Evolutionary conservation across 2,329 filamentous ascomycete genomes (phyloP).

Genomic region (Ceratocystis cacaofunesta): DNA sequence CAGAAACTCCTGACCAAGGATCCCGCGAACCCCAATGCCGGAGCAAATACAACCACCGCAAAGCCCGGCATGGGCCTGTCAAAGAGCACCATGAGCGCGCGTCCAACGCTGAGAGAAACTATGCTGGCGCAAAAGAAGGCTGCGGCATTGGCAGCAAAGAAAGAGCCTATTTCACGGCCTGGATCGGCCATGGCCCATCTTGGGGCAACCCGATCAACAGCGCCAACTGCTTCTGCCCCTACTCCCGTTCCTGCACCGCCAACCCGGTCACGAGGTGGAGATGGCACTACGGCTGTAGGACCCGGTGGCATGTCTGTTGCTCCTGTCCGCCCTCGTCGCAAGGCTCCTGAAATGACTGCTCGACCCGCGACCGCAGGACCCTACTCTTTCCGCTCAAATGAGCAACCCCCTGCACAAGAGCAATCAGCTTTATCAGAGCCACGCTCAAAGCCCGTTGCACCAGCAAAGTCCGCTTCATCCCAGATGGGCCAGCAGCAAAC

Average conservation of each 20-base stretch:
- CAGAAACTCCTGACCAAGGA: conserved; percentile 72
- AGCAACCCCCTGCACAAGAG: conserved; percentile 27
- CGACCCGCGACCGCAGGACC: conserved; percentile 51
- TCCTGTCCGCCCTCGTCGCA: conserved; percentile 45
- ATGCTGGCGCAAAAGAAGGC: conserved; percentile 71
- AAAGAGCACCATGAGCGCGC: conserved; percentile 45
- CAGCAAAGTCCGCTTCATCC: conserved; percentile 23
- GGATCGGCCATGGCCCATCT: conserved; percentile 51
- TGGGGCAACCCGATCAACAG: conserved; percentile 33
- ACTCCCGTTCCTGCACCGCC: conserved; percentile 20
- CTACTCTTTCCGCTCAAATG: conserved; percentile 46
- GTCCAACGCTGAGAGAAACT: conserved; percentile 61
- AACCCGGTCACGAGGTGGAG: conserved; percentile 21
- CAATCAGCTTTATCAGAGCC: conserved; percentile 23
- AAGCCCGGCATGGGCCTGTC: conserved; percentile 47
- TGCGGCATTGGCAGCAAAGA: conserved; percentile 32
- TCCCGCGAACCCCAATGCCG: conserved; percentile 61
- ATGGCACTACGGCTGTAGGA: conserved; percentile 31
- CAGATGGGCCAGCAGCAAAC: conserved; percentile 31
- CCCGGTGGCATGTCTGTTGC: conserved; percentile 47
- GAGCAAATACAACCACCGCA: conserved; percentile 31
- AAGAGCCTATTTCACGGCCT: conserved; percentile 40
- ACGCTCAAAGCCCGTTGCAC: conserved; percentile 32
- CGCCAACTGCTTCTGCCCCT: conserved; percentile 22
- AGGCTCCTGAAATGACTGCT: conserved; percentile 41